Evolutionary conservation across 352 stramenopile genomes (phyloP), one percentile per base, ranked within the genome.

Genomic region (Plasmopara halstedii): DNA sequence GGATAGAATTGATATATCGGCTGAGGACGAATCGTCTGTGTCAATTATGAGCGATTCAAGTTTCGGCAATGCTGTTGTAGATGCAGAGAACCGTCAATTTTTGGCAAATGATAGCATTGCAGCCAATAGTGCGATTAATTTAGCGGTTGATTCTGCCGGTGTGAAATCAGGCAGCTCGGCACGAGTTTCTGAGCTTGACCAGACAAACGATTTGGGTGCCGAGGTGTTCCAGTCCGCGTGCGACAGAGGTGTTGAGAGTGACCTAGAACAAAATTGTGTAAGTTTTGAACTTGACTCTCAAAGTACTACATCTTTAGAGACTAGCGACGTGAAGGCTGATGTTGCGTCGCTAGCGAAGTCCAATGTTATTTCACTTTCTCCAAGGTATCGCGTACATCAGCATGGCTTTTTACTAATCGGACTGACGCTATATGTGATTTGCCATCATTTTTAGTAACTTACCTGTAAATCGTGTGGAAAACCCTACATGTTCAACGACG

Each of bases 301-400:
- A 26, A 56, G 31, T 39, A 34, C 47, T 13, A 23, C 43, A n/a
- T 39, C 53, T 29, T 2, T 10, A 10, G 29, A 25, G 31, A 40
- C 6, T 34, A 11, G 15, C 15, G 31, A 45, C 37, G 47, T 45
- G 17, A 25, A 27, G 15, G 14, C 20, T 36, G 15, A 3, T 2
- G 22, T 19, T 15, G 13, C 18, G 9, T 44, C 41, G 5, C 27
- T 35, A 39, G 38, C 47, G 25, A 50, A 17, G 26, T 42, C 43
- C 17, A 13, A 10, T 2, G 11, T 11, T 13, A 19, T 21, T 29
- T 26, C 29, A 40, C 44, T 13, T 50, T 45, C 38, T 37, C 25
- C 34, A 59, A 62, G 58, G 58, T 67, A 67, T 19, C 36, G n/a
- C 10, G 15, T 13, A 46, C 8, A 6, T 13, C 47, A 1, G 26